Evolutionary conservation across 768 basidiomycete species (phyloP).

Genomic region (Boletus insuetus): DNA sequence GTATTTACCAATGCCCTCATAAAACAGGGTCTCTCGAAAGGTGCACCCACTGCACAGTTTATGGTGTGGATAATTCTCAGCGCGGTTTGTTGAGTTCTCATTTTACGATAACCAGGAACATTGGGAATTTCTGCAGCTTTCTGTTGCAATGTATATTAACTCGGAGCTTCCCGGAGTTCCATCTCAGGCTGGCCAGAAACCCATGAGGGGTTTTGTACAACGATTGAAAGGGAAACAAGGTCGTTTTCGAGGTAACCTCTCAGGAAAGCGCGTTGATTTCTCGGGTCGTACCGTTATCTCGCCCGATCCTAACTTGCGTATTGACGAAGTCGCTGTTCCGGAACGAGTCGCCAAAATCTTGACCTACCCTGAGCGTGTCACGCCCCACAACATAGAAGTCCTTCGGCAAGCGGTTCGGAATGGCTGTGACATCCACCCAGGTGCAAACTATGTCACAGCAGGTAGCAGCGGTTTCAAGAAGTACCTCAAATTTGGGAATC

Average conservation of each 20-base stretch:
- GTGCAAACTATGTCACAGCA: conserved; percentile 89
- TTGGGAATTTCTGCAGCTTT: conserved; percentile 96
- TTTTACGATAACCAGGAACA: conserved; percentile 60
- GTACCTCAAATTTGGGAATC: conserved; percentile 84
- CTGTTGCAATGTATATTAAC: conserved; percentile 97
- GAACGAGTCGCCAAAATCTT: conserved; percentile 92
- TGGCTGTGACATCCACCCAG: conserved; percentile 88
- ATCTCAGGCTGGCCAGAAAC: conserved; percentile 83
- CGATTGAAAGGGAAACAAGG: conserved; percentile 98
- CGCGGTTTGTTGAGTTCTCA: conserved; percentile 1
- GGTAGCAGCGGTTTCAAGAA: conserved; percentile 82
- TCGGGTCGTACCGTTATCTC: conserved; percentile 98
- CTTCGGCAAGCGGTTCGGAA: conserved; percentile 80
- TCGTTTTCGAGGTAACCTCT: conserved; percentile 96
- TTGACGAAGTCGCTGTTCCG: conserved; percentile 98
- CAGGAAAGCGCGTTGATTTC: conserved; percentile 98
- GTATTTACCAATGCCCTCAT: conserved; percentile 92
- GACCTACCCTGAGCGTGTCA: conserved; percentile 96
- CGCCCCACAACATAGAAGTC: conserved; percentile 79
- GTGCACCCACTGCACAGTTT: conserved; percentile 82
- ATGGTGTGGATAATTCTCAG: conserved; percentile 52
- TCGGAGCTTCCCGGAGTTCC: conserved; percentile 94
- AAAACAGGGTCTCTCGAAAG: conserved; percentile 84
- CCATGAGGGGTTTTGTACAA: conserved; percentile 96
- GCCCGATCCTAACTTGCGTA: conserved; percentile 97